phyloP scores from a whole-genome alignment of 2,329 filamentous ascomycete genomes.

The Septoria linicola region DNA sequence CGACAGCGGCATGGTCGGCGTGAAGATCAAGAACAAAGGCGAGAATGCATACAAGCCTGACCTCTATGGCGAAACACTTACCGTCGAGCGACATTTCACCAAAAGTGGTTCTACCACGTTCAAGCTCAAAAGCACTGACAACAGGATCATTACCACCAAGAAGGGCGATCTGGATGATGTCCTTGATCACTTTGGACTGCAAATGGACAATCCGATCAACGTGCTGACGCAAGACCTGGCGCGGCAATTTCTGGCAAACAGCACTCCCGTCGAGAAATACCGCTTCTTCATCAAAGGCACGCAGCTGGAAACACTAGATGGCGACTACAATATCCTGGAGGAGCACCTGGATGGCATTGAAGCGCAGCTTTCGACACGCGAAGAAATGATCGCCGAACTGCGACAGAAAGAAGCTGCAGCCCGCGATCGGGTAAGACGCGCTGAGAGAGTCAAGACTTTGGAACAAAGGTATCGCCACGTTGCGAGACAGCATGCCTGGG shows the following conservation, averaged over 20 bases:
- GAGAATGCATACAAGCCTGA: constrained; percentile 79
- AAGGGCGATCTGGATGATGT: constrained; percentile 88
- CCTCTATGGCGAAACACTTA: constrained; percentile 78
- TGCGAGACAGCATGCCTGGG: constrained; percentile 75
- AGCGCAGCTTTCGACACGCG: constrained; percentile 59
- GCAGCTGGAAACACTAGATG: constrained; percentile 85
- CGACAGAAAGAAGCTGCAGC: constrained; percentile 61
- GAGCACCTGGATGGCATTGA: constrained; percentile 74
- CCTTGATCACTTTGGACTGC: constrained; percentile 85
- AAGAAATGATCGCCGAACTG: constrained; percentile 64
- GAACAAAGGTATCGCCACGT: constrained; percentile 52
- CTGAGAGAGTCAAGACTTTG: constrained; percentile 66
- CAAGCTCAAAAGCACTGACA: constrained; percentile 75
- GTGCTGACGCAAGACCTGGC: constrained; percentile 94
- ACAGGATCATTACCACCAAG: constrained; percentile 73
- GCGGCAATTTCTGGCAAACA: constrained; percentile 84
- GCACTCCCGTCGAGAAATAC: constrained; percentile 82
- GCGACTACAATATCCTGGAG: constrained; percentile 82
- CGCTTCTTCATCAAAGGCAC: constrained; percentile 95
- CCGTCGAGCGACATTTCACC: constrained; percentile 86
- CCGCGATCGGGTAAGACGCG: constrained; percentile 61
- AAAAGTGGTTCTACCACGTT: constrained; percentile 69
- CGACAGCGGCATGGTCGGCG: constrained; percentile 70
- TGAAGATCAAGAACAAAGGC: constrained; percentile 89
- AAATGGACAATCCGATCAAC: constrained; percentile 96